phyloP scores from a whole-genome alignment of 257 asterid genomes.

The Agastache rugosa region DNA sequence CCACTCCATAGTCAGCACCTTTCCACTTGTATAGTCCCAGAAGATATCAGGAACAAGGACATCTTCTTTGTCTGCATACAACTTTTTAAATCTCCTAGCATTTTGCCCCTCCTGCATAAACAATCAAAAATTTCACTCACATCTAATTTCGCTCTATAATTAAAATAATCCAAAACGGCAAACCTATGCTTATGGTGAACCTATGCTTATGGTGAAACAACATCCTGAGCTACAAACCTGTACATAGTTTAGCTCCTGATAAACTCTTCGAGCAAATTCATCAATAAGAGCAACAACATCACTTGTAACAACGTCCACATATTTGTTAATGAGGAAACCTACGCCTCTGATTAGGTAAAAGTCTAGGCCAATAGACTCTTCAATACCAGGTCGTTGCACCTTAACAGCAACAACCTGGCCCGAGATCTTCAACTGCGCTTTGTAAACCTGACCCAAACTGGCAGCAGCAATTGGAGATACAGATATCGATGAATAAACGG shows the following conservation, averaged over 20 bases:
- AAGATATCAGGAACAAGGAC: conserved; percentile 96
- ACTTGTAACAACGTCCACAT: conserved; percentile 75
- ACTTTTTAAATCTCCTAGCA: conserved; percentile 95
- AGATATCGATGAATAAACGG: conserved; percentile 80
- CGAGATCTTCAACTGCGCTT: conserved; percentile 84
- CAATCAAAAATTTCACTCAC: conserved; percentile 71
- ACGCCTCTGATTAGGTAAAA: conserved; percentile 89
- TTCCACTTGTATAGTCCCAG: conserved; percentile 96
- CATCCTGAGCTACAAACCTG: conserved; percentile 64
- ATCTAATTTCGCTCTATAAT: too few species aligned
- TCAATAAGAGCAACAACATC: conserved; percentile 94
- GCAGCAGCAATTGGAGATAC: conserved; percentile 99
- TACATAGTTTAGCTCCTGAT: conserved; percentile 96
- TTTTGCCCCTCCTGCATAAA: conserved; percentile 96
- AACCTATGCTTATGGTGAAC: conserved; percentile 7
- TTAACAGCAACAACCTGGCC: conserved; percentile 94
- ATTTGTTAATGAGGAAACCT: conserved; percentile 80
- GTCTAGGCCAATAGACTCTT: conserved; percentile 90
- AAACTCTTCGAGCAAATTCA: conserved; percentile 96
- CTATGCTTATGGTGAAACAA: too few species aligned
- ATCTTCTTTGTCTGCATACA: conserved; percentile 93
- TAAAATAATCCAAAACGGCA: not conserved
- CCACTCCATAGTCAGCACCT: conserved; percentile 99
- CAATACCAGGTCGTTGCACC: conserved; percentile 98
- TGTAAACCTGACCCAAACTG: conserved; percentile 97